Conservation (phyloP, 2,329 filamentous ascomycete species). For the Colletotrichum somersetense region DNA sequence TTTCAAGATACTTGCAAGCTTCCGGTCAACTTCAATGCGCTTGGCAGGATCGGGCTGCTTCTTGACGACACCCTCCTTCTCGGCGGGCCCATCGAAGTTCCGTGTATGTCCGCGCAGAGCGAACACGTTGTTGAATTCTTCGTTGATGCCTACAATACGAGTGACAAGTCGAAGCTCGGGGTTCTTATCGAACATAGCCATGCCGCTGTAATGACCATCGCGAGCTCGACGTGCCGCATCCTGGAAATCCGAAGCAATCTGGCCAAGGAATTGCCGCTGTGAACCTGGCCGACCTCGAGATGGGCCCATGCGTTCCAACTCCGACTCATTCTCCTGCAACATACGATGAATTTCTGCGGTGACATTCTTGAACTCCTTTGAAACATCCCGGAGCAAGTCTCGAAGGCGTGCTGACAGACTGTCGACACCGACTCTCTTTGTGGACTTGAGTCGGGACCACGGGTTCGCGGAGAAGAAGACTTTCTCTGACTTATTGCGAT, state of each 20-base stretch:
- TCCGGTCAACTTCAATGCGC: constrained; percentile 27
- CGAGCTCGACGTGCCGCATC: constrained; percentile 48
- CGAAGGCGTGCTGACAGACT: constrained; percentile 53
- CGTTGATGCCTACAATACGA: constrained; percentile 52
- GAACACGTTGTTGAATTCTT: constrained; percentile 51
- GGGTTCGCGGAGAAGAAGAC: constrained; percentile 53
- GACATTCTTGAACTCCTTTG: constrained; percentile 45
- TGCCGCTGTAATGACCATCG: constrained; percentile 52
- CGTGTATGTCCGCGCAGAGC: constrained; percentile 43
- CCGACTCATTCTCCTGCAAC: constrained; percentile 3
- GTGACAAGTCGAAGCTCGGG: constrained; percentile 54
- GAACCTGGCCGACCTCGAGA: constrained; percentile 45
- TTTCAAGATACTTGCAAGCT: constrained; percentile 49
- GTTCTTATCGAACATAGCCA: constrained; percentile 48
- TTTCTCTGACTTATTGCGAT: constrained; percentile 51
- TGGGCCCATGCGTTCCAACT: constrained; percentile 50
- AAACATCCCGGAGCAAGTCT: constrained; percentile 55
- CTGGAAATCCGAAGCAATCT: constrained; percentile 51
- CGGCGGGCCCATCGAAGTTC: constrained; percentile 28
- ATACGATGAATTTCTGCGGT: constrained; percentile 5
- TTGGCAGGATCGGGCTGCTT: constrained; percentile 24
- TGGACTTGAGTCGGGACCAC: constrained; percentile 52
- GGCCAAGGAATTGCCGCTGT: constrained; percentile 53
- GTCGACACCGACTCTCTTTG: constrained; percentile 50
- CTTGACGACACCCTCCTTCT: constrained; percentile 1